phyloP scores from a whole-genome alignment of 1,284 basidiomycete species.

The Cutaneotrichosporon arboriforme region DNA sequence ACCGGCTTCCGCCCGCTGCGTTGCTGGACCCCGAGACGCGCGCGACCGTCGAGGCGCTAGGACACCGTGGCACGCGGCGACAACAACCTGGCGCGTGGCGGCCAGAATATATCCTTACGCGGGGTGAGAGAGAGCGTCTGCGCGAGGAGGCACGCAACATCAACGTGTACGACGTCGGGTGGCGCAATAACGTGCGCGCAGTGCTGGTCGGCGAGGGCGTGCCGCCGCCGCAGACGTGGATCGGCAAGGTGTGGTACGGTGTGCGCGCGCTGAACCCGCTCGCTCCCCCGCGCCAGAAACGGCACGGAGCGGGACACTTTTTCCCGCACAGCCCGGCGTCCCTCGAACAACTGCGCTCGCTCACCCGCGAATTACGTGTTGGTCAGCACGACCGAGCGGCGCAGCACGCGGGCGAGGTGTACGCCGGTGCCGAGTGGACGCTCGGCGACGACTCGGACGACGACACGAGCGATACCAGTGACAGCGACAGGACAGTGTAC shows the following conservation, averaged over 20 bases:
- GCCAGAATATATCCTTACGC: conserved; percentile 67
- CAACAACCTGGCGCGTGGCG: conserved; percentile 38
- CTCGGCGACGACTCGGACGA: not conserved
- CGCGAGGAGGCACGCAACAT: conserved; percentile 62
- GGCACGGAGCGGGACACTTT: conserved; percentile 26
- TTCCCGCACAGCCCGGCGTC: conserved; percentile 30
- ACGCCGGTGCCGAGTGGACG: conserved; percentile 9
- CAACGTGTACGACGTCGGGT: conserved; percentile 70
- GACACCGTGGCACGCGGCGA: conserved; percentile 6
- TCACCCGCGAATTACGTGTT: conserved; percentile 32
- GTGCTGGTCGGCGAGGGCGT: conserved; percentile 24
- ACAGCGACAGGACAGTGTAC: conserved; percentile 1
- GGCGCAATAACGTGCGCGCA: conserved; percentile 55
- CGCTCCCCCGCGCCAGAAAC: not conserved
- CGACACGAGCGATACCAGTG: conserved; percentile 4
- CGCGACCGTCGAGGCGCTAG: conserved; percentile 7
- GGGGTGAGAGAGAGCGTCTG: conserved; percentile 62
- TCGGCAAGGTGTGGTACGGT: not conserved
- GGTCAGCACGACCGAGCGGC: conserved; percentile 4
- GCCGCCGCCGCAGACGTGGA: not conserved
- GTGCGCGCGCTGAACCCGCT: conserved; percentile 19
- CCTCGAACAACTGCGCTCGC: conserved; percentile 21
- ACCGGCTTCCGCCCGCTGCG: conserved; percentile 54
- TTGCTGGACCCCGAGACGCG: conserved; percentile 24
- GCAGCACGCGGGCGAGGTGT: not conserved